Percentiles rank a stretch among this genome's conserved stretches.
These are phyloP conservation scores for Murraya paniculata DNA, from an alignment of 345 rosid genomes.

Conservation along the genomic window DNA sequence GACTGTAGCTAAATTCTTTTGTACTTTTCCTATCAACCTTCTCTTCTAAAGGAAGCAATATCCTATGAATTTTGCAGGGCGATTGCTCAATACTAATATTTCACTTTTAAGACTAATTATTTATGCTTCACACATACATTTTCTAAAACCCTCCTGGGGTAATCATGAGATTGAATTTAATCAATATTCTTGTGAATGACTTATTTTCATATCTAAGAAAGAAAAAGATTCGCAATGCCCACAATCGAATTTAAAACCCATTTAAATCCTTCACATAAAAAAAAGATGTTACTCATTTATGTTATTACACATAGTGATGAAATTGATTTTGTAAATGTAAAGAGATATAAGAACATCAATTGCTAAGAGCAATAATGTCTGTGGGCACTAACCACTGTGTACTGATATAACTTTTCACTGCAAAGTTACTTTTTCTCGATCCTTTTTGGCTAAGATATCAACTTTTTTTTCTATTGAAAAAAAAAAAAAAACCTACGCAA, in stretches of 20 bases:
- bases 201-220: background rate
- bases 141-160: background rate
- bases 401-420: background rate
- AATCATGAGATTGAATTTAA: background rate
- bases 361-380: background rate
- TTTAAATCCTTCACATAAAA: background rate
- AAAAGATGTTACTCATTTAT: too few relatives aligned
- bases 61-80: background rate
- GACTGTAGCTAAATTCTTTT: conserved; percentile 18
- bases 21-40: conserved; percentile 26
- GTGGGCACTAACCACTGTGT: background rate
- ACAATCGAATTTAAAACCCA: background rate
- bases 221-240: background rate
- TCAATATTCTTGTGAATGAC: background rate
- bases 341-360: background rate
- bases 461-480: background rate
- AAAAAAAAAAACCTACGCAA: background rate
- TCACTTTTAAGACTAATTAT: background rate
- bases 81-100: background rate
- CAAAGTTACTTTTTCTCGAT: background rate
- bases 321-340: background rate
- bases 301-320: background rate
- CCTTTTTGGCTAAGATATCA: background rate
- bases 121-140: background rate
- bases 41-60: conserved; percentile 28